Evolutionary conservation across 2,329 filamentous ascomycete species (phyloP), one percentile per base, ranked within the genome.

Genomic region (Beauveria caledonica): DNA sequence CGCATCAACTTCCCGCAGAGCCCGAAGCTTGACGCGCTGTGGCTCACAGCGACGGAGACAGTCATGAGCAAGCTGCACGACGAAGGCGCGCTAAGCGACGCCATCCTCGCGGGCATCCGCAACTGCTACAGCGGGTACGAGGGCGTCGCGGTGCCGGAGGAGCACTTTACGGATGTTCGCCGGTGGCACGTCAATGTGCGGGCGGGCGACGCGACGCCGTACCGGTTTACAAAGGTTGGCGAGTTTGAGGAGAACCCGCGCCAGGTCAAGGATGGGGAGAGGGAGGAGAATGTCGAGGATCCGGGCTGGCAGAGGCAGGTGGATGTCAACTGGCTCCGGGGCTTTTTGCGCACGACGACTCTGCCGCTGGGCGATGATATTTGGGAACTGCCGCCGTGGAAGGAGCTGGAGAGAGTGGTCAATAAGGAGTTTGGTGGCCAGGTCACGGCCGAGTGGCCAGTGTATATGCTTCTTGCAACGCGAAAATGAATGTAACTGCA

Each of bases 391-490:
- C 19, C 27, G 23, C 11, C 42, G 11, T 60, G 58, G 58, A 8
- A 13, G n/a, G 58, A 55, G 29, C 25, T 60, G 17, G 58, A 60
- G 27, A 44, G 44, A 5, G 51, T 44, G 10, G 50, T 60, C 7
- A 11, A 54, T 6, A 44, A 60, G 17, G 58, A 60, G 44, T 60
- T 49, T 60, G 58, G 36, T 25, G 58, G 58, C 45, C 17, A 55
- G 23, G 58, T 56, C n/a, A 49, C 40, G 42, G 58, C 51, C 4
- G 51, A 60, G 33, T 60, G 58, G 58, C 51, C 58, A 10, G 58
- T 55, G 42, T 60, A 60, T 44, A 50, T 60, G 52, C 51, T 60
- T 40, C 39, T 60, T 3, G 58, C 42, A 3, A 60, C 58, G 23
- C 42, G 58, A 7, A 60, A 36, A 27, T 60, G 27, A 42, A 36